These are phyloP conservation scores for Kwoniella newhampshirensis DNA, from an alignment of 768 basidiomycete genomes.

Conservation along the genomic window DNA sequence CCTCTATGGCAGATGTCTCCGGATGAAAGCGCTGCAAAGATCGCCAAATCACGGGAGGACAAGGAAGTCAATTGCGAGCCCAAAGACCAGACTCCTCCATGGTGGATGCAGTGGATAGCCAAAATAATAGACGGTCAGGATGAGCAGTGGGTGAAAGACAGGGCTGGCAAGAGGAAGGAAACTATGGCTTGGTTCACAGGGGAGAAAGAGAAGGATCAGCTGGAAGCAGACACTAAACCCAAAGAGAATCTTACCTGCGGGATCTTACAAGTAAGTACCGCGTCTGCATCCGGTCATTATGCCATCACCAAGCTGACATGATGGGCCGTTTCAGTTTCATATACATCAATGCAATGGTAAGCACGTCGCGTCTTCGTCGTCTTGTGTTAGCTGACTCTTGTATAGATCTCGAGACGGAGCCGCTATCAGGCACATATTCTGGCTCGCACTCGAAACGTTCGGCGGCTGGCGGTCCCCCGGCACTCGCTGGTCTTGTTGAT, in stretches of 20 bases:
- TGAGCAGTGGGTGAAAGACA: slow-evolving; percentile 46
- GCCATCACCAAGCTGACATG: background rate
- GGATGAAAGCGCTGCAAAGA: slow-evolving; percentile 25
- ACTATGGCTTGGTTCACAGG: slow-evolving; percentile 51
- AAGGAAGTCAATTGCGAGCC: slow-evolving; percentile 22
- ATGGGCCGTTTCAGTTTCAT: slow-evolving; percentile 33
- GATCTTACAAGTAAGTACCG: slow-evolving; percentile 44
- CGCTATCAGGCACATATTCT: slow-evolving; percentile 38
- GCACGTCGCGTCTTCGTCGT: background rate
- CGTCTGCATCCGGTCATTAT: too few species aligned
- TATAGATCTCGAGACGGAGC: slow-evolving; percentile 44
- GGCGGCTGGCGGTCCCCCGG: slow-evolving; percentile 39
- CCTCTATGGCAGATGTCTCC: slow-evolving; percentile 49
- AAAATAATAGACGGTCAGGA: slow-evolving; percentile 34
- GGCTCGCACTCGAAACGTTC: slow-evolving; percentile 15
- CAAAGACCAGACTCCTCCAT: slow-evolving; percentile 10
- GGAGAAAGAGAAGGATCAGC: slow-evolving; percentile 46
- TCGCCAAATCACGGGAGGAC: slow-evolving; percentile 10
- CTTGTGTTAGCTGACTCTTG: background rate
- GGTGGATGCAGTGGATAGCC: slow-evolving; percentile 38
- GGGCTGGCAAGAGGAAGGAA: slow-evolving; percentile 45
- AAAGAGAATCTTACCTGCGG: slow-evolving; percentile 40
- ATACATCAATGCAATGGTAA: slow-evolving; percentile 48
- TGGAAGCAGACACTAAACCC: slow-evolving; percentile 45
- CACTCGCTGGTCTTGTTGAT: slow-evolving; percentile 42